Percentiles rank a stretch among this genome's conserved stretches.
These are phyloP conservation scores for Rutstroemia sp. DNA, from an alignment of 2,329 filamentous ascomycete species.

Conservation along the genomic window DNA sequence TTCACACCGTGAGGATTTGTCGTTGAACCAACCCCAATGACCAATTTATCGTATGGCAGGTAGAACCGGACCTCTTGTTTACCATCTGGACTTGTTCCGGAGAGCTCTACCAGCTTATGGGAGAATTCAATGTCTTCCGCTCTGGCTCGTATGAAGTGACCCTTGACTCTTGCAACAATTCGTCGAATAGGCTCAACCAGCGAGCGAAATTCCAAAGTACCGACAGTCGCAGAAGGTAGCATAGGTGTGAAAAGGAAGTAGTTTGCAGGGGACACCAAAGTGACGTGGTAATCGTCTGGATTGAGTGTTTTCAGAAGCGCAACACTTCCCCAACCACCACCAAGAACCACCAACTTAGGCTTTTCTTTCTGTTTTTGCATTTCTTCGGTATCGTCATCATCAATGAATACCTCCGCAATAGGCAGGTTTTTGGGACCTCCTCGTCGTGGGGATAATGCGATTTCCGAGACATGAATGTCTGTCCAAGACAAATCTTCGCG, in stretches of 20 bases:
- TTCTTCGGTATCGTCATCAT: conserved; percentile 73
- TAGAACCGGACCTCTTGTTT: conserved; percentile 72
- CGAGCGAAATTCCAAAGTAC: conserved; percentile 83
- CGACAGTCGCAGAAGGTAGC: conserved; percentile 93
- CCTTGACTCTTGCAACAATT: conserved; percentile 68
- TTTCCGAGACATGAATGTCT: conserved; percentile 77
- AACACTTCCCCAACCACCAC: conserved; percentile 92
- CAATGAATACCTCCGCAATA: conserved; percentile 78
- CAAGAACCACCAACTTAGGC: conserved; percentile 84
- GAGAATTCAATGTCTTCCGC: conserved; percentile 90
- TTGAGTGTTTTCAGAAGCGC: conserved; percentile 85
- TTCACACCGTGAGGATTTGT: conserved; percentile 96
- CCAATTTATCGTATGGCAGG: conserved; percentile 92
- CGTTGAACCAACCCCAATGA: conserved; percentile 83
- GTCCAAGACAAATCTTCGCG: conserved; percentile 56
- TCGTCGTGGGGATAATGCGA: conserved; percentile 70
- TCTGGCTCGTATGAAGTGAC: conserved; percentile 82
- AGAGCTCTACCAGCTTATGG: conserved; percentile 81
- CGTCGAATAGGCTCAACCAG: conserved; percentile 88
- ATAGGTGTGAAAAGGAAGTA: conserved; percentile 99
- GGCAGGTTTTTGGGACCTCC: conserved; percentile 95
- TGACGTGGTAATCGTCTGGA: conserved; percentile 90
- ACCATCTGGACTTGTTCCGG: conserved; percentile 63
- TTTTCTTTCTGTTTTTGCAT: conserved; percentile 73
- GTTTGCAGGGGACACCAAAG: conserved; percentile 87